Evolutionary conservation across 2,329 filamentous ascomycete genomes (phyloP), one percentile per base, ranked within the genome.

Genomic region (Xylariaceae sp.): DNA sequence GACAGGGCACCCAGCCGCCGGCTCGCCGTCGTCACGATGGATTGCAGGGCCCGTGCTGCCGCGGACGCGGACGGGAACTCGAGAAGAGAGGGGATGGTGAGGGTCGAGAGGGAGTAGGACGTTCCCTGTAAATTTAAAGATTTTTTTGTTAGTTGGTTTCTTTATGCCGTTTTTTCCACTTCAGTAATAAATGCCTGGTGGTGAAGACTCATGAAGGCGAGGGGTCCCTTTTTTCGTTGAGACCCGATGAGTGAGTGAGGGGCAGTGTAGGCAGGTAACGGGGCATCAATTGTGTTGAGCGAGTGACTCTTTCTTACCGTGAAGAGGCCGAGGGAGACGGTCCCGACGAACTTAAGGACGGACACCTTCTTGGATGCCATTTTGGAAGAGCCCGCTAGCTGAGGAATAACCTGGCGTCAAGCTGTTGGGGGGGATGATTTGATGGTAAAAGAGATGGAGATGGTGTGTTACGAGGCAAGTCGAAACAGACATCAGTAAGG

Each of bases 311-410:
- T n/a, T n/a, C 83, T 56, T 76, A 94, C 88, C 43, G 88, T 95
- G 62, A 94, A 68, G 41, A 96, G 74, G 48, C 90, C 90, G 41
- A 96, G 74, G 54, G 85, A 90, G 51, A 94, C 78, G 36, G 88
- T 94, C 57, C 90, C 90, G 52, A 96, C 84, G 62, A 96, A 95
- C 69, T 97, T 96, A 68, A 85, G 79, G 62, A 84, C 68, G 40
- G 86, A 81, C 57, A 95, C 72, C 57, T 80, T 78, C 55, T 73
- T 79, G 54, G 75, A 78, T 53, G 78, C 72, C 77, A 88, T 85
- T n/a, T n/a, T n/a, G n/a, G n/a, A 63, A 59, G 70, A 38, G 40
- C 55, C 43, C 41, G 39, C 26, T 38, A 46, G 28, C 40, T 40
- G 36, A 28, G 37, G 29, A 27, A 17, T 26, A 18, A 18, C 12